Evolutionary conservation across 1,139 yeast species (phyloP).

Genomic region (Suhomyces coccinellae): DNA sequence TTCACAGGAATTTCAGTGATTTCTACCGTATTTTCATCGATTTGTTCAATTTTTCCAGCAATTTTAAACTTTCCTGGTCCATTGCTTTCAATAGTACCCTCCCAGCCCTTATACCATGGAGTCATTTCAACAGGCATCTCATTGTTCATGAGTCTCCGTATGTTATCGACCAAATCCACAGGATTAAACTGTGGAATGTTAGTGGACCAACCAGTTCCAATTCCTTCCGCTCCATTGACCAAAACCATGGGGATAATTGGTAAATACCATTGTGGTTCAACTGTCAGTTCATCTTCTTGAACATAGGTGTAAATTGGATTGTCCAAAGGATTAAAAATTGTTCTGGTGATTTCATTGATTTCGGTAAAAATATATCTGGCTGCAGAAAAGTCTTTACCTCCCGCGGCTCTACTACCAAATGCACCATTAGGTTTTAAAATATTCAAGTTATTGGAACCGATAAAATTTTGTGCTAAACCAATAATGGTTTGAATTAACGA

Average conservation of each 20-base stretch:
- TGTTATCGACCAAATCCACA: slow-evolving; percentile 70
- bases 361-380: slow-evolving; percentile 96
- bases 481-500: slow-evolving; percentile 87
- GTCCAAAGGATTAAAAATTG: slow-evolving; percentile 77
- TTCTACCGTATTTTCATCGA: slow-evolving; percentile 78
- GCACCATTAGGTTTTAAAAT: slow-evolving; percentile 89
- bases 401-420: slow-evolving; percentile 94
- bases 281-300: slow-evolving; percentile 91
- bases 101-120: slow-evolving; percentile 98
- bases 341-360: slow-evolving; percentile 70
- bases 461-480: slow-evolving; percentile 91
- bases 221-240: slow-evolving; percentile 97
- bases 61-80: slow-evolving; percentile 70
- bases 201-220: slow-evolving; percentile 99
- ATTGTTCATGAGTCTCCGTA: slow-evolving; percentile 70
- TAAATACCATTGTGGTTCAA: slow-evolving; percentile 94
- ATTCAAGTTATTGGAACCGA: slow-evolving; percentile 90
- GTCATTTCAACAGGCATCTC: slow-evolving; percentile 71
- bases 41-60: slow-evolving; percentile 76
- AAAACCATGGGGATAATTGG: slow-evolving; percentile 92
- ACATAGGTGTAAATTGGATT: slow-evolving; percentile 75
- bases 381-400: slow-evolving; percentile 99
- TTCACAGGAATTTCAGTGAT: slow-evolving; percentile 92
- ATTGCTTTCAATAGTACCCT: slow-evolving; percentile 69
- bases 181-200: slow-evolving; percentile 92